These are phyloP conservation scores for Globisporangium echinulatum DNA, from an alignment of 352 stramenopile species.

Conservation along the genomic window DNA sequence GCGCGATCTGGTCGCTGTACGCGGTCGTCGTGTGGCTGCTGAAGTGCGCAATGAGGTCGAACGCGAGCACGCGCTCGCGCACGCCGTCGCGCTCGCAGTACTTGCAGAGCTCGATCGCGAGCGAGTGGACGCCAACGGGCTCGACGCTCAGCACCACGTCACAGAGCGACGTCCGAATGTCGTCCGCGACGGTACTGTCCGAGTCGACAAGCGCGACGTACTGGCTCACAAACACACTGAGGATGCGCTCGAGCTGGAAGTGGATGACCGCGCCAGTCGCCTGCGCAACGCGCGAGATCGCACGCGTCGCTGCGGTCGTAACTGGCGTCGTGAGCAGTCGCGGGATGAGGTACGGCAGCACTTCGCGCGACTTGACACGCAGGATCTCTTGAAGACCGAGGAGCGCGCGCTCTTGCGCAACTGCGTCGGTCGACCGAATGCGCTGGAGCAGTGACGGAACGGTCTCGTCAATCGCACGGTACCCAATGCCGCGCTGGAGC, in stretches of 20 bases:
- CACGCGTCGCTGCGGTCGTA: conserved; percentile 81
- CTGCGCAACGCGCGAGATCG: conserved; percentile 90
- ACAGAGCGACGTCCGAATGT: conserved; percentile 71
- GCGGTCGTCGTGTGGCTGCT: conserved; percentile 78
- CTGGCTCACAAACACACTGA: conserved; percentile 78
- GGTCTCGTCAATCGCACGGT: conserved; percentile 95
- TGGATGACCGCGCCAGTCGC: conserved; percentile 93
- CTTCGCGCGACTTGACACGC: conserved; percentile 92
- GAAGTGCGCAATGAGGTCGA: conserved; percentile 89
- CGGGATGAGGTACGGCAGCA: conserved; percentile 97
- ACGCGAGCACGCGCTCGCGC: conserved; percentile 84
- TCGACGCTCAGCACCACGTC: conserved; percentile 83
- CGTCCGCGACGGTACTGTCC: conserved; percentile 33
- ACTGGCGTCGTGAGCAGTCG: conserved; percentile 92
- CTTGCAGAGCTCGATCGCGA: conserved; percentile 93
- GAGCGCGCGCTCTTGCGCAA: conserved; percentile 86
- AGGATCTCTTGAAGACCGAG: conserved; percentile 98
- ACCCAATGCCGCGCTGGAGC: conserved; percentile 94
- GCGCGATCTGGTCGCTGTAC: conserved; percentile 92
- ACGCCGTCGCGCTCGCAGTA: conserved; percentile 90
- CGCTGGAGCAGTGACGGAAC: conserved; percentile 94
- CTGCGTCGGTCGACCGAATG: conserved; percentile 72
- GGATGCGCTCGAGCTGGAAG: conserved; percentile 93
- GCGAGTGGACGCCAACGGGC: conserved; percentile 89
- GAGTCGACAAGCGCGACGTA: conserved; percentile 43